These are phyloP conservation scores for Yamadazyma philogaea DNA, from an alignment of 805 yeast genomes.

Conservation along the genomic window DNA sequence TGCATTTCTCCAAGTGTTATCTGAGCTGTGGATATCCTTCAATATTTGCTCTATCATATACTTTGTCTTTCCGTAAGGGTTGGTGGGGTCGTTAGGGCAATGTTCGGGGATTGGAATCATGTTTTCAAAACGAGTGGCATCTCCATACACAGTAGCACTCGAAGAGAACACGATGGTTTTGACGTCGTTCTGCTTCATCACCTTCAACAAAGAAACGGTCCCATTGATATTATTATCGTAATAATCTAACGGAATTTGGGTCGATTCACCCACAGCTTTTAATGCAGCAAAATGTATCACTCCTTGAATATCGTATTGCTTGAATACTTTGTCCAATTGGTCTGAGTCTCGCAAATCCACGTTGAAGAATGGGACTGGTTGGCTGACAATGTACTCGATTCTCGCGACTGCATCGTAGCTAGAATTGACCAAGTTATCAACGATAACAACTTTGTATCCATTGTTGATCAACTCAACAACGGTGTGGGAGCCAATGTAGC, in stretches of 20 bases:
- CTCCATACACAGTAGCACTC: constrained; percentile 83
- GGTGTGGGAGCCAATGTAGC: constrained; percentile 83
- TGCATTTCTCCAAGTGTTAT: constrained; percentile 50
- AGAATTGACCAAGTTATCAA: constrained; percentile 68
- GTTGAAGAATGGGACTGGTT: constrained; percentile 51
- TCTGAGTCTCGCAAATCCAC: constrained; percentile 55
- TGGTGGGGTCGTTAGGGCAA: constrained; percentile 71
- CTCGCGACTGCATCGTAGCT: constrained; percentile 63
- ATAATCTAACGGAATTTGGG: constrained; percentile 62
- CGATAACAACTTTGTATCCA: constrained; percentile 68
- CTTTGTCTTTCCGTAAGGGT: constrained; percentile 78
- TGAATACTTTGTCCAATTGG: constrained; percentile 47
- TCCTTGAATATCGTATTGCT: constrained; percentile 47
- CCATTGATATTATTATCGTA: constrained; percentile 69
- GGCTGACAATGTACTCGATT: constrained; percentile 51
- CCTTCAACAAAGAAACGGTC: constrained; percentile 54
- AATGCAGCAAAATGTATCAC: constrained; percentile 81
- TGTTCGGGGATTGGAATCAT: constrained; percentile 79
- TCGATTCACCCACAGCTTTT: constrained; percentile 80
- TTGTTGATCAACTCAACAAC: constrained; percentile 58
- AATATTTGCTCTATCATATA: constrained; percentile 59
- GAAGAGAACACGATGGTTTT: constrained; percentile 66
- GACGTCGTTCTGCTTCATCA: constrained; percentile 47
- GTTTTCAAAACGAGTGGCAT: constrained; percentile 65
- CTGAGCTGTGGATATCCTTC: constrained; percentile 50